Conservation (phyloP, 106 monocot species). For the Phalaenopsis aphrodite region DNA sequence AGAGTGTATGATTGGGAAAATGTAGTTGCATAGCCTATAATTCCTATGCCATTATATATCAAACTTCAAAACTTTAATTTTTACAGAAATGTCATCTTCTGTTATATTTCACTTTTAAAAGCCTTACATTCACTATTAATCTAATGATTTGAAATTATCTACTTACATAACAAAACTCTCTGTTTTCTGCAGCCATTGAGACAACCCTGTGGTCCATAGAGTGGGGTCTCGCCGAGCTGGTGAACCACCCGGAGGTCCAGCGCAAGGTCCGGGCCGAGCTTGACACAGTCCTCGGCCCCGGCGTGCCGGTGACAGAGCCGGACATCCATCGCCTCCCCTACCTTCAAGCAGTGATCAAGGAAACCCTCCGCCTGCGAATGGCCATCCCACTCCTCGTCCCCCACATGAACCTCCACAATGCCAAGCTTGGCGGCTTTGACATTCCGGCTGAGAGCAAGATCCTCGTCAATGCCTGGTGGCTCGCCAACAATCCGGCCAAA, state of each 20-base stretch:
- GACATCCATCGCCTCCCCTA: constrained; percentile 42
- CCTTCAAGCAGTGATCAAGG: constrained; percentile 52
- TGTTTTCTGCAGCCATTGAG: constrained; percentile 35
- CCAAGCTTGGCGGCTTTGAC: constrained; percentile 36
- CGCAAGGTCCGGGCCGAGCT: constrained; percentile 33
- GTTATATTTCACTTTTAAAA: too few species aligned
- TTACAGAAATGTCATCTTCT: too few species aligned
- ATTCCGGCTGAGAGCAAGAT: constrained; percentile 48
- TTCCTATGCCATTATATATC: too few species aligned
- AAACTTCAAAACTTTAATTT: too few species aligned
- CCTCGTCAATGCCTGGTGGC: constrained; percentile 58
- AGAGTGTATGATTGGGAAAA: too few species aligned
- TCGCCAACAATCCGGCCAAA: constrained; percentile 44
- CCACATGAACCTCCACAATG: constrained; percentile 55
- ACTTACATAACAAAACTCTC: background rate
- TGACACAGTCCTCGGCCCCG: constrained; percentile 24
- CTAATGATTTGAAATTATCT: background rate
- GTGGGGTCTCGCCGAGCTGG: constrained; percentile 59
- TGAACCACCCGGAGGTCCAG: constrained; percentile 47
- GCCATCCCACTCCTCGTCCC: constrained; percentile 55
- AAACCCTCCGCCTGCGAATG: constrained; percentile 46
- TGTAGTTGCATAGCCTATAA: too few species aligned
- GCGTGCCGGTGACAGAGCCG: constrained; percentile 26
- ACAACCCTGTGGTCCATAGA: constrained; percentile 62
- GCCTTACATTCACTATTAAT: too few species aligned